phyloP scores from a whole-genome alignment of 2,329 filamentous ascomycete genomes.

The Fusarium guadeloupense region DNA sequence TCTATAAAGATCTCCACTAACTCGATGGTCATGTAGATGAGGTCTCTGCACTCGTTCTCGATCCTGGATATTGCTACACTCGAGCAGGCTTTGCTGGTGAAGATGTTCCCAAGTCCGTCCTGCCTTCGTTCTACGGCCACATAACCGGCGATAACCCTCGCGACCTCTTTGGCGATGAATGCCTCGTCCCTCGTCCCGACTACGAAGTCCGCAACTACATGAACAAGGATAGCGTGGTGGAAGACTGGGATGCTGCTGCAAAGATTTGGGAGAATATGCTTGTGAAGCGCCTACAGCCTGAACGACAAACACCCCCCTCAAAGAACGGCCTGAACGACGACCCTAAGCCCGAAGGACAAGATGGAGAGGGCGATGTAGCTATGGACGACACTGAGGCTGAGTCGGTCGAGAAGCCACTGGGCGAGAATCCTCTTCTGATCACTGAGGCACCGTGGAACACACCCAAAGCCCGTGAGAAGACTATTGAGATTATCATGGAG shows the following conservation, averaged over 20 bases:
- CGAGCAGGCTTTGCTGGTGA: slow-evolving; percentile 97
- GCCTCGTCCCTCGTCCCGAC: slow-evolving; percentile 77
- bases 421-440: slow-evolving; percentile 90
- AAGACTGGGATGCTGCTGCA: slow-evolving; percentile 94
- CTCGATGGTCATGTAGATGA: slow-evolving; percentile 71
- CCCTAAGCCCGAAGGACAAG: slow-evolving; percentile 64
- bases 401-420: slow-evolving; percentile 77
- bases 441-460: slow-evolving; percentile 95
- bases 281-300: slow-evolving; percentile 84
- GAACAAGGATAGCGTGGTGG: slow-evolving; percentile 85
- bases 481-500: slow-evolving; percentile 96
- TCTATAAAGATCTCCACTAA: slow-evolving; percentile 30
- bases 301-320: slow-evolving; percentile 72
- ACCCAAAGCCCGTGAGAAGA: slow-evolving; percentile 87
- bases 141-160: slow-evolving; percentile 57
- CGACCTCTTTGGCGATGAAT: slow-evolving; percentile 88
- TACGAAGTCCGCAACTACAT: slow-evolving; percentile 94
- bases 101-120: slow-evolving; percentile 92
- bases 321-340: slow-evolving; percentile 84
- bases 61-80: slow-evolving; percentile 89
- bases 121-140: slow-evolving; percentile 88
- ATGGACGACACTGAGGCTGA: slow-evolving; percentile 61
- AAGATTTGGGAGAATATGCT: slow-evolving; percentile 94
- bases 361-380: slow-evolving; percentile 68
- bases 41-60: slow-evolving; percentile 95